Evolutionary conservation across 2,329 filamentous ascomycete species (phyloP).

Genomic region (Fusarium armeniacum): DNA sequence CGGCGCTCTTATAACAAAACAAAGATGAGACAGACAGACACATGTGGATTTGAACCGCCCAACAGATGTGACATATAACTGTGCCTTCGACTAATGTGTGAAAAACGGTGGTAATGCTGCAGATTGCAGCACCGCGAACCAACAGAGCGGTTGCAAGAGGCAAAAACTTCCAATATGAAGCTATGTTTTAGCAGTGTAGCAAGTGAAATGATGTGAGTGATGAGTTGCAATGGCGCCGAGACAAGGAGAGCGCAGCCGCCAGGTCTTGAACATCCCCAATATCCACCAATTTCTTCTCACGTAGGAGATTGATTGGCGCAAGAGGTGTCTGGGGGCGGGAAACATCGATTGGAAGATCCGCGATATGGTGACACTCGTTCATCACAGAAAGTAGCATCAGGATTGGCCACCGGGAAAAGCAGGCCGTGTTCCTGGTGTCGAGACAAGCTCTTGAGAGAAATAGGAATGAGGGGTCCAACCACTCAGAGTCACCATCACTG

Average conservation of each 20-base stretch:
- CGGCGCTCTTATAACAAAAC: slow-evolving; percentile 17
- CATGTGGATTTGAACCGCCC: slow-evolving; percentile 5
- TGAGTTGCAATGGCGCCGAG: slow-evolving; percentile 39
- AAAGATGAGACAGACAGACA: slow-evolving; percentile 14
- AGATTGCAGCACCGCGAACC: neutral
- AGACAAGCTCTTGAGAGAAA: slow-evolving; percentile 12
- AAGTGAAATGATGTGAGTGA: slow-evolving; percentile 36
- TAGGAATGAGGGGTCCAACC: slow-evolving; percentile 27
- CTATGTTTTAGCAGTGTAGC: slow-evolving; percentile 1
- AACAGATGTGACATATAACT: slow-evolving; percentile 17
- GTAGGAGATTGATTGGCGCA: neutral
- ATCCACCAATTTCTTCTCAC: neutral
- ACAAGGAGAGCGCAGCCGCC: slow-evolving; percentile 13
- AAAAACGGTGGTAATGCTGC: slow-evolving; percentile 14
- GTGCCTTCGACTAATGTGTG: slow-evolving; percentile 14
- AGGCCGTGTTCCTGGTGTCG: slow-evolving; percentile 22
- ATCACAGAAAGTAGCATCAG: neutral
- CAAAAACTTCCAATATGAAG: neutral
- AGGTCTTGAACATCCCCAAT: neutral
- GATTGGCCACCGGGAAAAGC: slow-evolving; percentile 9
- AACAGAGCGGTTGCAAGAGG: slow-evolving; percentile 1
- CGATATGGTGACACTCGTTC: neutral
- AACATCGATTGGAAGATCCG: slow-evolving; percentile 6
- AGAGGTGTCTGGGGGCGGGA: slow-evolving; percentile 1
- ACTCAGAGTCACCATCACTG: slow-evolving; percentile 27